Base-by-base conservation (phyloP, 164 flowering plant species). In the Berberis thunbergii region DNA sequence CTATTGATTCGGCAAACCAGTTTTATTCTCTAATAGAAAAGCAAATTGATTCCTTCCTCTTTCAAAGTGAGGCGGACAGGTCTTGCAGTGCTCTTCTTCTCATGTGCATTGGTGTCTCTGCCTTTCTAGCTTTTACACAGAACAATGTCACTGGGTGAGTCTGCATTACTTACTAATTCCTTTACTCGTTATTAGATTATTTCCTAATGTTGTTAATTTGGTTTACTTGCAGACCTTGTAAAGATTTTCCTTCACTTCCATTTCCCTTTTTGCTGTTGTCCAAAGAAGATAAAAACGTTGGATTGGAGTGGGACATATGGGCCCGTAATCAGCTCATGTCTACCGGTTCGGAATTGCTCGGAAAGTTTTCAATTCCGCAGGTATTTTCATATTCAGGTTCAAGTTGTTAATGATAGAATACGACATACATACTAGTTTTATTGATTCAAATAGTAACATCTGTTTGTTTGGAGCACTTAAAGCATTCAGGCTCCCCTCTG, bases 121-220 rank as follows among this genome's bases (percentile, higher is more conserved):
- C 97, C 0, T 73, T 87, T 49, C 81, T 88, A 7, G 86, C 80
- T 13, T 94, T 94, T 68, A 70, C 79, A 49, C 95, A 85, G 76
- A 72, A 73, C 49, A 94, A 88, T 61, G 6, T 91, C 53, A 88
- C 91, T 7, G 98, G 98, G 96, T 92, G 4, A 69, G 80, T 49
- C 12, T 61, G 1, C 54, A 3, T 56, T 13, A 1, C 2, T 54
- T 54, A 9, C n/a, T 11, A 26, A 38, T 1, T 1, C 3, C 9
- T 56, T 38, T 13, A 56, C 3, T 2, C 10, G 7, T 48, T 48
- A 48, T 48, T 48, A 48, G 7, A 48, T 7, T 6, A 48, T 48
- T 48, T 6, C 9, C 10, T 6, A 26, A 26, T 26, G 50, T 48
- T 7, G 10, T 48, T 48, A 48, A 48, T 3, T 40, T 56, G 7